Base-by-base conservation (phyloP, 208 protist species). In the Naegleria lovaniensis region DNA sequence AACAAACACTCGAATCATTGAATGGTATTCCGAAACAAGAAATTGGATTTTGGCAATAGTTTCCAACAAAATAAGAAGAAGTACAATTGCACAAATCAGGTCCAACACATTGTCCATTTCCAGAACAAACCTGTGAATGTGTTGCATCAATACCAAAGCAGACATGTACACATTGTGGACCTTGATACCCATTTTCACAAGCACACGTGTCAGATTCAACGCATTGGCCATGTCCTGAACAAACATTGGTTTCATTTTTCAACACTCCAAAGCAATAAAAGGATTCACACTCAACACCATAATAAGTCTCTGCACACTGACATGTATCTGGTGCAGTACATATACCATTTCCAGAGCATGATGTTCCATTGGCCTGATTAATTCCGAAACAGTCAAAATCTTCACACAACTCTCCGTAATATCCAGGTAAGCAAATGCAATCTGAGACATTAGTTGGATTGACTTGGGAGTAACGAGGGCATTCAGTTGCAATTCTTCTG, bases 281-380 rank as follows among this genome's bases (percentile, higher is more conserved):
- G 2, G 16, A 48, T 87, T 87, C 39, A 52, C 83, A 87, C n/a
- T 52, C 19, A 41, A 22, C 15, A 5, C 83, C 83, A 52, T n/a
- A 11, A 52, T 87, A 87, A 15, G 38, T 40, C n/a, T 16, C 38
- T 11, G 0, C 29, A 87, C 83, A 87, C 13, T 25, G 41, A 29
- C 84, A 88, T 39, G 4, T 7, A 88, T 88, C 16, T 33, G 84
- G 84, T 33, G 84, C 39, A 88, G n/a, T 51, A 55, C 84, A 88
- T 5, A 38, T 33, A 36, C 84, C 84, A 39, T 38, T 88, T 5
- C 25, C 11, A n/a, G 41, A 52, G 33, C 79, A 85, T 67, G 55
- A 67, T 67, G 55, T 29, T 22, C 19, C 55, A 29, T 67, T 67
- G 4, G 22, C 19, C 3, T 67, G 22, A 67, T 67, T 15, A 4